Evolutionary conservation across 768 basidiomycete genomes (phyloP).

Genomic region (Leccinum uliginosum): DNA sequence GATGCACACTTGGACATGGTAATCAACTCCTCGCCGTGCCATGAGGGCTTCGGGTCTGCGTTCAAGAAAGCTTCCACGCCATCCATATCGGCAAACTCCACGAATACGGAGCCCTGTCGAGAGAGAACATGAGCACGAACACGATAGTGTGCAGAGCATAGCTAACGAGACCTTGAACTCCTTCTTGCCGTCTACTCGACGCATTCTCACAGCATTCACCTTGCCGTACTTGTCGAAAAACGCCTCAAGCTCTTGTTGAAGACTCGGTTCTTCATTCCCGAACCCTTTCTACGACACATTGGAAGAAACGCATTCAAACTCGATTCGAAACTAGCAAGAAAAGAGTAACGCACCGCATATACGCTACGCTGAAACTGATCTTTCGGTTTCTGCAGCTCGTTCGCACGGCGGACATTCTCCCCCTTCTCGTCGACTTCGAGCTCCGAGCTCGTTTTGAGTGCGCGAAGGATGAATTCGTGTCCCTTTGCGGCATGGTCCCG

Average conservation of each 20-base stretch:
- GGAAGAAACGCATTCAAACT: not conserved
- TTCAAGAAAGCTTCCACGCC: conserved; percentile 72
- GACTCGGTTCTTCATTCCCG: conserved; percentile 54
- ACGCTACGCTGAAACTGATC: conserved; percentile 79
- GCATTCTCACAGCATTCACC: conserved; percentile 82
- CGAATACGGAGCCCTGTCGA: conserved; percentile 85
- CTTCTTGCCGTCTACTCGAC: conserved; percentile 72
- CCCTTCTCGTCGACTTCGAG: conserved; percentile 75
- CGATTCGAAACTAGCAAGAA: not conserved
- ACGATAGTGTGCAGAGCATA: not conserved
- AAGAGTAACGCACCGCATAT: conserved; percentile 70
- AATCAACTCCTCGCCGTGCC: conserved; percentile 69
- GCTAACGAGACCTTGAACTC: conserved; percentile 74
- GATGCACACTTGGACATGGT: conserved; percentile 80
- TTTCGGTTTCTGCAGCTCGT: conserved; percentile 74
- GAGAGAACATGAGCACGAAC: not conserved
- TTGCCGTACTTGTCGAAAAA: conserved; percentile 78
- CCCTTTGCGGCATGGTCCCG: conserved; percentile 60
- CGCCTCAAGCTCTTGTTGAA: conserved; percentile 71
- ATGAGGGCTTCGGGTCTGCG: conserved; percentile 77
- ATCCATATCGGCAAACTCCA: conserved; percentile 74
- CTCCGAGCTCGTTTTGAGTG: conserved; percentile 48
- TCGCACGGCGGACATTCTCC: conserved; percentile 67
- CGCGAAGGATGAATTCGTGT: conserved; percentile 62
- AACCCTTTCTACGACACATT: conserved; percentile 76